Evolutionary conservation across 495 filamentous ascomycete genomes (phyloP).

Genomic region (Neurospora sublineolata): DNA sequence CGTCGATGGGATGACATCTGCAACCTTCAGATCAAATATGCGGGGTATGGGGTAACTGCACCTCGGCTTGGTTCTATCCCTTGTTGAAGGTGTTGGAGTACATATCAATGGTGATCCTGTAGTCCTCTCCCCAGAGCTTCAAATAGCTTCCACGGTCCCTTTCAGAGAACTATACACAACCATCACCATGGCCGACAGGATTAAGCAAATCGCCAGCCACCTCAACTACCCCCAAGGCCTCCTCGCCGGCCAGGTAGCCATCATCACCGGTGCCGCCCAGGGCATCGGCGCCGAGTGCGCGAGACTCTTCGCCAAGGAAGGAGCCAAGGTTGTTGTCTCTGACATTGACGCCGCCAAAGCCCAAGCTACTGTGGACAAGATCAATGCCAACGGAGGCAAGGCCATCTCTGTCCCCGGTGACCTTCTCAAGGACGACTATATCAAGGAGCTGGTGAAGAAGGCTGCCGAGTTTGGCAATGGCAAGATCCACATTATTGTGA

Average conservation of each 20-base stretch:
- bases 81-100: neutral
- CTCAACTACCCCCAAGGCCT: constrained; percentile 71
- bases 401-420: constrained; percentile 65
- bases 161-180: neutral
- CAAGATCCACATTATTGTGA: constrained; percentile 81
- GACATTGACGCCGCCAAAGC: constrained; percentile 71
- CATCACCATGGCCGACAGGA: constrained; percentile 39
- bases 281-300: constrained; percentile 82
- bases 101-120: neutral
- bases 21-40: neutral
- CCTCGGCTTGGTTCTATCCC: neutral
- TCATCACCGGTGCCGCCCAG: constrained; percentile 80
- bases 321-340: constrained; percentile 69
- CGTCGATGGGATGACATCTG: neutral
- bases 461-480: constrained; percentile 69
- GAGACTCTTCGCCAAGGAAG: constrained; percentile 71
- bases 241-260: constrained; percentile 67
- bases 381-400: constrained; percentile 52
- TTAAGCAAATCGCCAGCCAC: constrained; percentile 59
- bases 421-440: constrained; percentile 53
- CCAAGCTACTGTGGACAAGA: constrained; percentile 45
- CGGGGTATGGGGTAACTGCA: neutral
- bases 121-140: neutral
- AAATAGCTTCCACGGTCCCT: neutral
- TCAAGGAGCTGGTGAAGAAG: constrained; percentile 56